These are phyloP conservation scores for Hymenoscyphus infarciens DNA, from an alignment of 2,329 filamentous ascomycete species.

Conservation along the genomic window DNA sequence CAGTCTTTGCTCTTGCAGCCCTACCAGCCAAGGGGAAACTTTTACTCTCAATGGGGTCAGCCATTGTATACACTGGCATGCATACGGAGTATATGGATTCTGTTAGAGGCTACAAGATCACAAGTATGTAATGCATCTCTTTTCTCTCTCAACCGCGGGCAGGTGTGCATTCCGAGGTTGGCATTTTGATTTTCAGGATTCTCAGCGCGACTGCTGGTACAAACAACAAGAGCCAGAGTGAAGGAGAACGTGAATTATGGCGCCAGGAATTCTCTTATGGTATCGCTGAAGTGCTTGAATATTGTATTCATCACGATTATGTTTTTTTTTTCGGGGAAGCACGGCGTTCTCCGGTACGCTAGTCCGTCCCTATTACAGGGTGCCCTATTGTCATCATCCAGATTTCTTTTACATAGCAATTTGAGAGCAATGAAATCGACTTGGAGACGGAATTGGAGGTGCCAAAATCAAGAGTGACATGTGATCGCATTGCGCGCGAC, in stretches of 20 bases:
- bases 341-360: conserved; percentile 1
- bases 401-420: conserved; percentile 30
- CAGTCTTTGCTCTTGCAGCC: not conserved
- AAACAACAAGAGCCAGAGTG: not conserved
- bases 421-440: conserved; percentile 28
- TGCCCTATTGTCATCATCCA: not conserved
- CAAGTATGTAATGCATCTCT: not conserved
- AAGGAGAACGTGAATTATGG: not conserved
- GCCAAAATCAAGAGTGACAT: conserved; percentile 29
- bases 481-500: conserved; percentile 24
- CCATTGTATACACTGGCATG: not conserved
- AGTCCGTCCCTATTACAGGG: conserved; percentile 2
- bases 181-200: not conserved
- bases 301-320: not conserved
- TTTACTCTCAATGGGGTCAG: not conserved
- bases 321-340: not conserved
- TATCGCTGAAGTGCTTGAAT: not conserved
- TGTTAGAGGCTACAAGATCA: not conserved
- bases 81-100: not conserved
- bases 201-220: not conserved
- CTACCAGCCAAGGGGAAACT: not conserved
- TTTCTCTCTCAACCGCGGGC: not conserved
- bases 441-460: conserved; percentile 22
- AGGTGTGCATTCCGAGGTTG: not conserved
- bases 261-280: not conserved